A percentile compares a stretch with the other conserved stretches of the same genome.
phyloP scores from a whole-genome alignment of 805 yeast species.

The Saturnispora ahearnii region DNA sequence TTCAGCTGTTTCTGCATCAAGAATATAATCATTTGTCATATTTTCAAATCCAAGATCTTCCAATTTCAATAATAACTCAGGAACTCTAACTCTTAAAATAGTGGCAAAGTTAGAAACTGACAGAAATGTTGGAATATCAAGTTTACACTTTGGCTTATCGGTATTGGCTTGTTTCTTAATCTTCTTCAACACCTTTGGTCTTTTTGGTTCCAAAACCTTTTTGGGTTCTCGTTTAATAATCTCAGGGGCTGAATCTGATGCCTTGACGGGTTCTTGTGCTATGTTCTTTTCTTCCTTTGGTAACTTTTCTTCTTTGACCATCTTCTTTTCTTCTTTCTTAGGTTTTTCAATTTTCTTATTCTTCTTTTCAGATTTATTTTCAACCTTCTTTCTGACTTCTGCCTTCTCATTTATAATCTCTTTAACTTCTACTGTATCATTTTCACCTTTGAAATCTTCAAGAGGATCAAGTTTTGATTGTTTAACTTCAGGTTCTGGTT shows the following conservation, averaged over 20 bases:
- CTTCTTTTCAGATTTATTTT: background rate
- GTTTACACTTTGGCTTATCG: conserved; percentile 16
- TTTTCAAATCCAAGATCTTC: conserved; percentile 64
- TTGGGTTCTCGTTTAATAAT: conserved; percentile 3
- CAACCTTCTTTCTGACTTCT: background rate
- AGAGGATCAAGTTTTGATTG: background rate
- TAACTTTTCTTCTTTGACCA: background rate
- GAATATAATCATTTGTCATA: conserved; percentile 63
- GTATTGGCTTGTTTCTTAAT: conserved; percentile 5
- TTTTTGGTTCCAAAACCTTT: conserved; percentile 4
- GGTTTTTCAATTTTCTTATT: background rate
- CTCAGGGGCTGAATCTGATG: background rate
- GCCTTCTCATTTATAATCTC: background rate
- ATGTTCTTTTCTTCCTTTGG: background rate
- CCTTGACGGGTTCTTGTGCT: background rate
- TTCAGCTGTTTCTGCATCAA: conserved; percentile 79
- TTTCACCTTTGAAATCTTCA: background rate
- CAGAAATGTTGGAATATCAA: conserved; percentile 62
- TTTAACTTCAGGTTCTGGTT: background rate
- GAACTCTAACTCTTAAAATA: conserved; percentile 55
- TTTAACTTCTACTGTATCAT: background rate
- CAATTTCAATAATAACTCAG: conserved; percentile 49
- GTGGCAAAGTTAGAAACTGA: conserved; percentile 75
- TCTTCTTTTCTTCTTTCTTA: background rate
- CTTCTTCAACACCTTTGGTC: conserved; percentile 6